Evolutionary conservation across 2,329 filamentous ascomycete species (phyloP), one percentile per base, ranked within the genome.

Genomic region (Bipolaris gigantea): DNA sequence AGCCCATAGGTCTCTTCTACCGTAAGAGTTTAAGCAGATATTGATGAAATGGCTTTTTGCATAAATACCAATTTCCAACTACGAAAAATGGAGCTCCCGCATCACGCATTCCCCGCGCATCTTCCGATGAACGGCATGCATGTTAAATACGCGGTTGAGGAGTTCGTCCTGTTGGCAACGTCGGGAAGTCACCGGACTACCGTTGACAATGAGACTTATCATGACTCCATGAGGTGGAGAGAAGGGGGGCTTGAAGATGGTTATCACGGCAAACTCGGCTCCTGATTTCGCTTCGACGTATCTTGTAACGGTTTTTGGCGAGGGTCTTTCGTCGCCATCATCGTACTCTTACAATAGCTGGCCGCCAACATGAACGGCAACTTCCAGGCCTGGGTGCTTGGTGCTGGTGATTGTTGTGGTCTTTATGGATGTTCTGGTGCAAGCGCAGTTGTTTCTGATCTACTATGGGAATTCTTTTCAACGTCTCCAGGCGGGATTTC

Each of bases 261-360:
- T 19, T 25, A 21, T 48, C 9, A 60, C 23, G 5, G 27, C 32
- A 18, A 61, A 57, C 2, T 49, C 21, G 4, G 44, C 33, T 1
- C 40, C 53, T 7, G 50, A 46, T 25, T 41, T 34, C 10, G 53
- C 56, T 21, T 57, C 56, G 4, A 57, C 27, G 36, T 60, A 60
- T 44, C 52, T 57, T 3, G 51, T 55, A 5, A 51, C 16, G 13
- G 38, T 16, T 1, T 52, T 48, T 1, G 33, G 38, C 16, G 45
- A 4, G 4, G 25, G 8, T 5, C 16, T 6, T 4, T 44, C 33
- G 4, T 57, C 47, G 2, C 35, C 33, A 11, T 61, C 54, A 10
- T 60, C 50, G 25, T 61, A 60, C 35, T 63, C 60, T 30, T 16
- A 33, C 3, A 61, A 35, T 3, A 56, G 45, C 27, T 27, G 7